These are phyloP conservation scores for Pichia membranifaciens DNA, from an alignment of 805 yeast genomes.

Conservation along the genomic window DNA sequence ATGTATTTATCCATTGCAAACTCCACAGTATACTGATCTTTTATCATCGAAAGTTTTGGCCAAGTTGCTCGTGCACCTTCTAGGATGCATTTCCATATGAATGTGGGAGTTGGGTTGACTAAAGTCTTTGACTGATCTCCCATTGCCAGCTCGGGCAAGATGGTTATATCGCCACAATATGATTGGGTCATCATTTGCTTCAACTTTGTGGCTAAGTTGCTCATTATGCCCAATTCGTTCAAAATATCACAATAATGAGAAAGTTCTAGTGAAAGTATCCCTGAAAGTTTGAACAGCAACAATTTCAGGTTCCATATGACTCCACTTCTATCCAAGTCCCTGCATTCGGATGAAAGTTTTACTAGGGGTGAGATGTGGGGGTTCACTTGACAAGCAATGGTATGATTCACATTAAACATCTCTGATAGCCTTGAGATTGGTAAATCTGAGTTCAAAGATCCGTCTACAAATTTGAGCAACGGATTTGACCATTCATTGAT, in stretches of 20 bases:
- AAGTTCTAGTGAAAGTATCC: slow-evolving; percentile 58
- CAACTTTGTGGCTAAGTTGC: slow-evolving; percentile 64
- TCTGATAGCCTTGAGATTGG: slow-evolving; percentile 89
- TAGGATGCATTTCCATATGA: slow-evolving; percentile 58
- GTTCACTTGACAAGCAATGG: slow-evolving; percentile 95
- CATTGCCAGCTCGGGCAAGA: slow-evolving; percentile 67
- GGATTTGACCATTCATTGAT: slow-evolving; percentile 78
- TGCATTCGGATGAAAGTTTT: slow-evolving; percentile 55
- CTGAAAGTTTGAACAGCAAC: slow-evolving; percentile 45
- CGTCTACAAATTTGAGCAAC: slow-evolving; percentile 82
- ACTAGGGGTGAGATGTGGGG: slow-evolving; percentile 92
- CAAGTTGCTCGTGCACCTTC: slow-evolving; percentile 91
- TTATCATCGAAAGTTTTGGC: slow-evolving; percentile 82
- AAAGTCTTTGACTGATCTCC: slow-evolving; percentile 58
- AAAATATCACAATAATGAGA: slow-evolving; percentile 70
- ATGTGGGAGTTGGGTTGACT: slow-evolving; percentile 76
- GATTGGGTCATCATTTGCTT: slow-evolving; percentile 76
- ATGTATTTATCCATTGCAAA: slow-evolving; percentile 81
- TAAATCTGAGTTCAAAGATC: slow-evolving; percentile 90
- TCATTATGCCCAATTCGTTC: slow-evolving; percentile 70
- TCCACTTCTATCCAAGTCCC: slow-evolving; percentile 37
- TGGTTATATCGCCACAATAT: slow-evolving; percentile 91
- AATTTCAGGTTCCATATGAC: slow-evolving; percentile 49
- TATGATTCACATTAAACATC: slow-evolving; percentile 96
- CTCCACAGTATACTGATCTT: slow-evolving; percentile 87